phyloP scores from a whole-genome alignment of 2,329 filamentous ascomycete genomes.

The Diaporthe capsici region DNA sequence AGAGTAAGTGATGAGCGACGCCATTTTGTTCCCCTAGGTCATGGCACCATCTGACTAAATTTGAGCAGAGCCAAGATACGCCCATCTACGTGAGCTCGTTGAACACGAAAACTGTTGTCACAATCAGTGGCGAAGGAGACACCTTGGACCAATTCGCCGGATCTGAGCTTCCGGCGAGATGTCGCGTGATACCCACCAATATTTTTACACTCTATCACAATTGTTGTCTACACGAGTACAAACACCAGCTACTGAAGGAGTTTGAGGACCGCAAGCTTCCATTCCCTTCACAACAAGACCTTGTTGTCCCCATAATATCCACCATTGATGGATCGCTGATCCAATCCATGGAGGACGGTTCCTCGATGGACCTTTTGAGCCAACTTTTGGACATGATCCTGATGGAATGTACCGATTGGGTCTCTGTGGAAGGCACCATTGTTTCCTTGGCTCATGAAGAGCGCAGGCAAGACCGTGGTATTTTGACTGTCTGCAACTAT shows the following conservation, averaged over 20 bases:
- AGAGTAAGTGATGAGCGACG: background rate
- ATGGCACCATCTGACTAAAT: background rate
- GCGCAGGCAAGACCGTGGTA: background rate
- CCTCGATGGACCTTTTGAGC: background rate
- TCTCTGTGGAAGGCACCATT: background rate
- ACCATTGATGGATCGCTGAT: slow-evolving; percentile 8
- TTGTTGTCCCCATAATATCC: slow-evolving; percentile 2
- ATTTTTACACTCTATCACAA: slow-evolving; percentile 1
- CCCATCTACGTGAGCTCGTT: background rate
- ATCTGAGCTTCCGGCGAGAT: background rate
- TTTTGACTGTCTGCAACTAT: background rate
- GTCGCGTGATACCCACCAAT: background rate
- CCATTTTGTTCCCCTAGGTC: background rate
- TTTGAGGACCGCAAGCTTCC: background rate
- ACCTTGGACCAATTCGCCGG: background rate
- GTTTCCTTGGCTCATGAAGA: background rate
- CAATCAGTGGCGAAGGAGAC: slow-evolving; percentile 4
- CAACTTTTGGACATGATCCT: background rate
- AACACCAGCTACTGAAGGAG: background rate
- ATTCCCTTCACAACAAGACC: background rate
- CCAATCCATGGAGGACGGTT: background rate
- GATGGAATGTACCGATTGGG: background rate
- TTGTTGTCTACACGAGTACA: background rate
- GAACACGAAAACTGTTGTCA: background rate
- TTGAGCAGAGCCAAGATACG: background rate